These are phyloP conservation scores for Penicillium griseofulvum DNA, from an alignment of 2,329 filamentous ascomycete species.

Conservation along the genomic window DNA sequence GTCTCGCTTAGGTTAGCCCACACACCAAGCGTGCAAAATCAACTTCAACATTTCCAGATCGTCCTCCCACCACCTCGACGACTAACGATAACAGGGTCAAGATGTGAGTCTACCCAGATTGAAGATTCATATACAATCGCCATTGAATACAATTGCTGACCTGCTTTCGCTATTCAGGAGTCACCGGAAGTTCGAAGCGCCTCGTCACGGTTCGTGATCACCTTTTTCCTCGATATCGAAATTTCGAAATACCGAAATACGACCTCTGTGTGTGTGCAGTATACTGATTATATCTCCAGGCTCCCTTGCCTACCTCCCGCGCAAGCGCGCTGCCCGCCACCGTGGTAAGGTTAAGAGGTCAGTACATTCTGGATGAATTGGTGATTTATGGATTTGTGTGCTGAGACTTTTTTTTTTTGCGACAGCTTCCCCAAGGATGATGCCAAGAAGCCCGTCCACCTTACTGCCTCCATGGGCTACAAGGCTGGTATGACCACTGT, in stretches of 20 bases:
- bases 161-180: constrained; percentile 37
- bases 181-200: constrained; percentile 76
- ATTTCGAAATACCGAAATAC: constrained; percentile 23
- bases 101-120: constrained; percentile 39
- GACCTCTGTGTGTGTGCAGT: constrained; percentile 23
- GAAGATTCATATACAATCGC: constrained; percentile 5
- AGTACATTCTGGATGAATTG: constrained; percentile 37
- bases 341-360: constrained; percentile 98
- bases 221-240: constrained; percentile 57
- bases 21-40: constrained; percentile 44
- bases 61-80: constrained; percentile 44
- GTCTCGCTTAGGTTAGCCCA: constrained; percentile 46
- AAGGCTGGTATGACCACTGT: constrained; percentile 99
- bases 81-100: constrained; percentile 51
- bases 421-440: constrained; percentile 99
- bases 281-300: constrained; percentile 40
- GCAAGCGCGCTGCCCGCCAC: constrained; percentile 92
- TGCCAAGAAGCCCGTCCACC: constrained; percentile 98
- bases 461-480: constrained; percentile 98
- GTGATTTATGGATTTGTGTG: constrained; percentile 22
- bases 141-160: constrained; percentile 28
- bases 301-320: constrained; percentile 80
- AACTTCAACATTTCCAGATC: constrained; percentile 37
- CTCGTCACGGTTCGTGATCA: constrained; percentile 87
- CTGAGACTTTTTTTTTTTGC: constrained; percentile 30